Conservation (phyloP, 2,329 filamentous ascomycete species). For the Aspergillus fructus region DNA sequence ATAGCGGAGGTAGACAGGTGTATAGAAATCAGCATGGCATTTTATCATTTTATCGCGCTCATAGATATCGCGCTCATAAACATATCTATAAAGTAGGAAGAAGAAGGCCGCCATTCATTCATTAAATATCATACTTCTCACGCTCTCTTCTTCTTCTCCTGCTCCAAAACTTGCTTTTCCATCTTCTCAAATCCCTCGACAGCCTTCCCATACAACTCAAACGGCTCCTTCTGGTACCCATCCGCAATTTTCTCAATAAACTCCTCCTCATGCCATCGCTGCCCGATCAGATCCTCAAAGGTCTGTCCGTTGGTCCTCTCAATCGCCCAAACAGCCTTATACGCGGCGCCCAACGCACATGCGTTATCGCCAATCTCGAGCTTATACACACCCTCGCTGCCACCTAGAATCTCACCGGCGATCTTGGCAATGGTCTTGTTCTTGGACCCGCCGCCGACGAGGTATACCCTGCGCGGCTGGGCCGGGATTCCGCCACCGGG, state of each 20-base stretch:
- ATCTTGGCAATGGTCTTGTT: constrained; percentile 87
- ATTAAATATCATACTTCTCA: too few species aligned
- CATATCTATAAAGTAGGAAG: background rate
- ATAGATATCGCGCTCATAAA: background rate
- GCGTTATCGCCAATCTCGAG: constrained; percentile 94
- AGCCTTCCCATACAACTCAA: constrained; percentile 74
- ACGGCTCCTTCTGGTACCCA: constrained; percentile 74
- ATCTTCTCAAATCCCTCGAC: constrained; percentile 74
- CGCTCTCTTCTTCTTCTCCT: constrained; percentile 20
- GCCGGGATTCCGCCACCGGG: constrained; percentile 63
- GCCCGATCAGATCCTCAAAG: constrained; percentile 84
- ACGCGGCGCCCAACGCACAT: constrained; percentile 88
- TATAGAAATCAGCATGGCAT: too few species aligned
- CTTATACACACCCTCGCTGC: constrained; percentile 84
- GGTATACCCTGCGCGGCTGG: constrained; percentile 85
- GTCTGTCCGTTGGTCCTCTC: constrained; percentile 67
- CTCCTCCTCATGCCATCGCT: constrained; percentile 79
- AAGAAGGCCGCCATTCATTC: background rate
- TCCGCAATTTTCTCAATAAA: constrained; percentile 80
- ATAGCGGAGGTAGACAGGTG: too few species aligned
- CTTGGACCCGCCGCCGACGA: constrained; percentile 86
- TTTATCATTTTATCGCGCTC: background rate
- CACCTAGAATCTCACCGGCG: constrained; percentile 84
- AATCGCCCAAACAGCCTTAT: constrained; percentile 92
- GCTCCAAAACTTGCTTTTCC: constrained; percentile 64